Base-by-base conservation (phyloP, 2,329 filamentous ascomycete genomes). In the Pseudogymnoascus sp. region DNA sequence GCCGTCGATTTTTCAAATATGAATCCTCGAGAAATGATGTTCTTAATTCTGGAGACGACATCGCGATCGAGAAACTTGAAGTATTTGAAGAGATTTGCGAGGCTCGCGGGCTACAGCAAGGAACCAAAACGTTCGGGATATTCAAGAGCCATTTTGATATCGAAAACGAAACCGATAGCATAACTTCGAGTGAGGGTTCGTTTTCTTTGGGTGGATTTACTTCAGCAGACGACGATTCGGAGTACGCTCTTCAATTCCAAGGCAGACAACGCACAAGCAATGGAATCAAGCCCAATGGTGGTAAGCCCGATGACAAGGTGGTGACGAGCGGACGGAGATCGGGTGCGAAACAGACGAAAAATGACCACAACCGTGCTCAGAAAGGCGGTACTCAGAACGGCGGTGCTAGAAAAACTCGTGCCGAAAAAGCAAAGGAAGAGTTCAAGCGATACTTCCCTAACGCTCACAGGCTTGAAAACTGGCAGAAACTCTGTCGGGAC, bases 401-500 rank as follows among this genome's bases (percentile, higher is more conserved):
- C 10, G 26, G n/a, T 7, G 26, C 44, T 31, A 31, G 26, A 29
- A 50, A 10, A 9, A 50, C 35, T 2, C 21, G 40, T 17, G 26
- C 47, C n/a, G 4, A 54, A 33, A 33, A 17, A 54, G 47, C 47
- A 11, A 33, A 33, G n/a, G 29, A 33, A 11, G 64, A 67, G 11
- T 70, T 66, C 24, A 44, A 61, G 1, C 10, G 35, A 0, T 70
- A 71, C 26, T 69, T 71, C 33, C 67, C 68, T 8, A 58, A 63
- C 9, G 62, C 62, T 2, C 60, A 31, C 26, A 66, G 67, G 0
- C 71, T 82, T 0, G 66, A 67, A 4, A 75, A 79, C 63, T 82
- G 77, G 75, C 75, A 78, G 61, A 69, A 72, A 1, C 68, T 82
- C 24, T 77, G 79, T 68, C 9, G 17, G 0, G 77, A 81, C 62